Conservation (phyloP, 805 yeast genomes). For the Komagataella pseudopastoris region DNA sequence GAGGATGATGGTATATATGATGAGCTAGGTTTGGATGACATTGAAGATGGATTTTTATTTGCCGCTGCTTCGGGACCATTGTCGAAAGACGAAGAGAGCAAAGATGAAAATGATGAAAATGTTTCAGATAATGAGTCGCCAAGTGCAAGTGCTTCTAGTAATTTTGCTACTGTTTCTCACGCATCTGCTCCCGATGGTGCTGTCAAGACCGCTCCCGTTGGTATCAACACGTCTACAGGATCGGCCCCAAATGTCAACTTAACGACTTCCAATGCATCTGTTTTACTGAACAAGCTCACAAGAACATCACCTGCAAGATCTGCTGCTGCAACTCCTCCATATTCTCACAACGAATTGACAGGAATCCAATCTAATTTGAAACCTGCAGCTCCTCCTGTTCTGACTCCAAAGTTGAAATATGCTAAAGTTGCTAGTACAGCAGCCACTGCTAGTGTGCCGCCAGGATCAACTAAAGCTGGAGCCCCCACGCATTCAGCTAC, state of each 20-base stretch:
- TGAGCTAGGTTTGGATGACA: slow-evolving; percentile 56
- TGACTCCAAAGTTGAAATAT: slow-evolving; percentile 22
- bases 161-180: background rate
- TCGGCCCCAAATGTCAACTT: slow-evolving; percentile 4
- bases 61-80: slow-evolving; percentile 7
- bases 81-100: slow-evolving; percentile 1
- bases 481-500: slow-evolving; percentile 9
- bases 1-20: slow-evolving; percentile 93
- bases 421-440: slow-evolving; percentile 16
- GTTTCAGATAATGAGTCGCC: slow-evolving; percentile 4
- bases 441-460: slow-evolving; percentile 5
- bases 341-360: background rate
- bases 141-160: background rate
- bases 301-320: background rate
- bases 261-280: slow-evolving; percentile 7
- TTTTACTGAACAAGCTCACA: background rate
- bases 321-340: background rate
- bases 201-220: background rate
- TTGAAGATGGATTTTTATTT: slow-evolving; percentile 16
- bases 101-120: slow-evolving; percentile 8
- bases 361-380: slow-evolving; percentile 5
- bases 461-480: slow-evolving; percentile 1
- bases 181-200: background rate
- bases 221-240: slow-evolving; percentile 1
- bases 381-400: slow-evolving; percentile 14